Evolutionary conservation across 2,329 filamentous ascomycete species (phyloP).

Genomic region (Tolypocladium sp.): DNA sequence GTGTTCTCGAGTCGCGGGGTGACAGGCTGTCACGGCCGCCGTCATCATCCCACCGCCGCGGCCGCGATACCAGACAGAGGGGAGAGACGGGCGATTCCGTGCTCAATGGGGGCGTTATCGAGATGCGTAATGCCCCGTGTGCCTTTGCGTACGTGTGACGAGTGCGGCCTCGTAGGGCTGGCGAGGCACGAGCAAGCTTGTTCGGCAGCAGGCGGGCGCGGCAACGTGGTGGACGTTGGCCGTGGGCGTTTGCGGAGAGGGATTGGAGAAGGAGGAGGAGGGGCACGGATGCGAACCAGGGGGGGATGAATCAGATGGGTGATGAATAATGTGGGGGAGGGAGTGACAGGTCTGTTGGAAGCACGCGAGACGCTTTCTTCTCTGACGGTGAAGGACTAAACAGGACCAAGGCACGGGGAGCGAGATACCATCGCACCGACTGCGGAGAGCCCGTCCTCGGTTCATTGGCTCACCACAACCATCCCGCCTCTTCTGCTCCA

Average conservation of each 20-base stretch:
- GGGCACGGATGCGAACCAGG: background rate
- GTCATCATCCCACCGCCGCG: background rate
- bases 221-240: background rate
- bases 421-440: background rate
- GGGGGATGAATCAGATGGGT: background rate
- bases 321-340: background rate
- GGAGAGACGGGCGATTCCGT: background rate
- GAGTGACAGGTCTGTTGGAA: background rate
- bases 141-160: constrained; percentile 4
- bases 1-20: background rate
- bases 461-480: background rate
- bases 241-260: background rate
- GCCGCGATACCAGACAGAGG: background rate
- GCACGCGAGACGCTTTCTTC: background rate
- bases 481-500: background rate
- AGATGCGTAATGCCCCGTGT: constrained; percentile 2
- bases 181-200: background rate
- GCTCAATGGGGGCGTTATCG: background rate
- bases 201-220: background rate
- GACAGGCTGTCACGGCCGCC: constrained; percentile 1
- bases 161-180: constrained; percentile 7
- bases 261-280: background rate
- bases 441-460: background rate
- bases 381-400: background rate
- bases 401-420: background rate